phyloP scores from a whole-genome alignment of 2,329 filamentous ascomycete species.

The Phoma sp. region DNA sequence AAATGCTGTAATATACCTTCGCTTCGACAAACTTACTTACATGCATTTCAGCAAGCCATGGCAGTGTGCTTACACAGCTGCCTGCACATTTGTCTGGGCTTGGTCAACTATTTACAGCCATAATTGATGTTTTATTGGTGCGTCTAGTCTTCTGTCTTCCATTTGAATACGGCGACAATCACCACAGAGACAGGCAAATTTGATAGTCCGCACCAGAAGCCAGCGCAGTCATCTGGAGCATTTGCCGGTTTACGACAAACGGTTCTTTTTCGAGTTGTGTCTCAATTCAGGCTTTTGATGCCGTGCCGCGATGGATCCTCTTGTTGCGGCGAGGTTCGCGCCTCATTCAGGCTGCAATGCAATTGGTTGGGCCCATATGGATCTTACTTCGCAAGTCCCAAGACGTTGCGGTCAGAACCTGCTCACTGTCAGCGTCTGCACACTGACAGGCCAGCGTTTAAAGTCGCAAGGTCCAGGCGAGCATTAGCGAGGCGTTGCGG shows the following conservation, averaged over 20 bases:
- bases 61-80: neutral
- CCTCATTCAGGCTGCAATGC: neutral
- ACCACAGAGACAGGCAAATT: too few species aligned
- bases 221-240: too few species aligned
- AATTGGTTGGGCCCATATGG: neutral
- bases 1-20: neutral
- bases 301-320: constrained; percentile 10
- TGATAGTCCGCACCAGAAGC: too few species aligned
- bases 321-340: neutral
- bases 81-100: neutral
- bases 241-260: too few species aligned
- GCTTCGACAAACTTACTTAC: neutral
- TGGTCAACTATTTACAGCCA: too few species aligned
- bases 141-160: too few species aligned
- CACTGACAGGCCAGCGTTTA: constrained; percentile 3
- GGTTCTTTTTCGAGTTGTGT: neutral
- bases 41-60: constrained; percentile 9
- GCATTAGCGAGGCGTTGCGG: constrained; percentile 14
- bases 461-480: neutral
- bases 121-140: neutral
- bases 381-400: neutral
- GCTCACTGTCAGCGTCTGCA: constrained; percentile 1
- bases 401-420: constrained; percentile 1
- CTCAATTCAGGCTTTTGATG: constrained; percentile 4
- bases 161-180: too few species aligned